These are phyloP conservation scores for Lachnellula occidentalis DNA, from an alignment of 2,329 filamentous ascomycete genomes.

Conservation along the genomic window DNA sequence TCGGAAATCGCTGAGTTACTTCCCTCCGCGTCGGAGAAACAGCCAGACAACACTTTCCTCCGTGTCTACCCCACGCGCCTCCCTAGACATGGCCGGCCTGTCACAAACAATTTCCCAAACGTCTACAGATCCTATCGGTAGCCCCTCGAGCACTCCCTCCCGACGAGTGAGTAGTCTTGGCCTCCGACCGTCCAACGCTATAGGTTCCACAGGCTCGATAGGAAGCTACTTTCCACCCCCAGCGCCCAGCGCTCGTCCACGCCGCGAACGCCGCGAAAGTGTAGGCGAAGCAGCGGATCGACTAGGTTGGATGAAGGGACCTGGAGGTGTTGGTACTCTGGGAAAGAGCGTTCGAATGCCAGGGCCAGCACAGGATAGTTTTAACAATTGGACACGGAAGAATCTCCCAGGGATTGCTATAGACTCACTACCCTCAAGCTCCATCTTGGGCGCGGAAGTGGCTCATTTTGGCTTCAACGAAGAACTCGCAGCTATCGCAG, in stretches of 20 bases:
- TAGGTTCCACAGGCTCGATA: conserved; percentile 7
- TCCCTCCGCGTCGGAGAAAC: conserved; percentile 82
- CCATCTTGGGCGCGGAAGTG: conserved; percentile 55
- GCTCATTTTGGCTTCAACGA: conserved; percentile 48
- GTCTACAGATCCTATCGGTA: conserved; percentile 18
- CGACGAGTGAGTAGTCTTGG: conserved; percentile 24
- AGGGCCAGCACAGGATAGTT: conserved; percentile 75
- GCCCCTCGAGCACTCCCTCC: conserved; percentile 20
- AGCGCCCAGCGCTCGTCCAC: conserved; percentile 13
- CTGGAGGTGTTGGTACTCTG: conserved; percentile 84
- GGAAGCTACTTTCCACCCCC: conserved; percentile 27
- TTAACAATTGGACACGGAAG: conserved; percentile 79
- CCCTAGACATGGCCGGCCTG: conserved; percentile 22
- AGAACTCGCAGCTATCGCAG: conserved; percentile 39
- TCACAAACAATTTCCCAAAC: conserved; percentile 16
- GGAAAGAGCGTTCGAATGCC: conserved; percentile 63
- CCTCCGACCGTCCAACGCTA: conserved; percentile 15
- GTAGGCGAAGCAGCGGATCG: conserved; percentile 34
- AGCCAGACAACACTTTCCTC: conserved; percentile 56
- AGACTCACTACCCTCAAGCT: conserved; percentile 61
- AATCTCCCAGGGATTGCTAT: conserved; percentile 75
- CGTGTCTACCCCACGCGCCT: conserved; percentile 52
- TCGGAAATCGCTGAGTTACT: conserved; percentile 78
- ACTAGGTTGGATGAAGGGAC: conserved; percentile 67
- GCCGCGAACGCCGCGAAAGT: conserved; percentile 26